Evolutionary conservation across 2,329 filamentous ascomycete species (phyloP).

Genomic region (Aspergillus viridinutans): DNA sequence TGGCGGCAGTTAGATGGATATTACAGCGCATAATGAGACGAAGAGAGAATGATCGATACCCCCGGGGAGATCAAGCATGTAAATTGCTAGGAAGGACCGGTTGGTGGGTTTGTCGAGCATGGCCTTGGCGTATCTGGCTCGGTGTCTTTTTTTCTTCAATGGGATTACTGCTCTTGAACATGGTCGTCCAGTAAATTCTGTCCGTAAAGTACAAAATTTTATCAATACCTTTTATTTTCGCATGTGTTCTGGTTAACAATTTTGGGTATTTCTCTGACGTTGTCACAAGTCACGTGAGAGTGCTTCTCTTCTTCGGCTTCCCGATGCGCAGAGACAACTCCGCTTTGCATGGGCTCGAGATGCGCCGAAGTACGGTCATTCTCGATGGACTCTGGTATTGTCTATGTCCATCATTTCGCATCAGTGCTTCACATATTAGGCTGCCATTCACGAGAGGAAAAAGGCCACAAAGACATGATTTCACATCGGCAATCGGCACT

Average conservation of each 20-base stretch:
- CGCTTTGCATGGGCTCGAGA: conserved; percentile 19
- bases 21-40: conserved; percentile 10
- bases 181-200: conserved; percentile 11
- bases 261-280: background rate
- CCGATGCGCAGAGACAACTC: conserved; percentile 7
- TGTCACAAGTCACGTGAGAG: conserved; percentile 14
- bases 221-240: background rate
- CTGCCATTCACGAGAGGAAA: conserved; percentile 8
- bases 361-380: conserved; percentile 30
- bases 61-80: conserved; percentile 25
- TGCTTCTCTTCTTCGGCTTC: conserved; percentile 3
- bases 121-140: conserved; percentile 39
- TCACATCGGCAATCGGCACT: conserved; percentile 4
- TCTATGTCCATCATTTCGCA: conserved; percentile 36
- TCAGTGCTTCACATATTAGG: conserved; percentile 13
- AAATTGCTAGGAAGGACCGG: conserved; percentile 25
- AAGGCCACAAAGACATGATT: conserved; percentile 6
- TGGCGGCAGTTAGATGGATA: conserved; percentile 27
- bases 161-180: conserved; percentile 23
- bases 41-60: conserved; percentile 33
- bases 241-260: background rate
- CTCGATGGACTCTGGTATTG: conserved; percentile 41
- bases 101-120: conserved; percentile 34
- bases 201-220: conserved; percentile 1
- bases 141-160: conserved; percentile 25